Evolutionary conservation across 2,329 filamentous ascomycete genomes (phyloP), one percentile per base, ranked within the genome.

Genomic region (Clarireedia sp.): DNA sequence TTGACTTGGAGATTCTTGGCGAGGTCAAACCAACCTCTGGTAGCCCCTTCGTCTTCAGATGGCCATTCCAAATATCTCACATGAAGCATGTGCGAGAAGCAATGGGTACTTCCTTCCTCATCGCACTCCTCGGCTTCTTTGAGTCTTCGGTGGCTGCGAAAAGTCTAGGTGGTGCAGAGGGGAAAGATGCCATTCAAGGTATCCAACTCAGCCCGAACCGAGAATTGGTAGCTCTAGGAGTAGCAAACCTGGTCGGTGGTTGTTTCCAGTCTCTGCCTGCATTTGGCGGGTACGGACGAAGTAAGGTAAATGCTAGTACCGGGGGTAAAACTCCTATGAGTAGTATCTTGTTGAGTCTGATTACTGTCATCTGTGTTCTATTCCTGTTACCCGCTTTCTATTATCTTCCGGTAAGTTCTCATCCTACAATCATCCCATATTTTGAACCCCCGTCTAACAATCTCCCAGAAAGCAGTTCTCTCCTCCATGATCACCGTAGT

Each of bases 141-240:
- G 94, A 99, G 71, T 96, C 90, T 2, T 96, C 90, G 0, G 90
- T 99, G 12, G 94, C 94, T 1, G 94, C 94, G 37, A 97, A 97
- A 72, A 92, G 89, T 59, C 74, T 99, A 2, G 87, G 87, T 14
- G 75, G 75, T 48, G 76, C 75, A 6, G 81, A 75, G 55, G 70
- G 68, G 10, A 73, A 81, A 43, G 81, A 86, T 60, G 82, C 82
- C 9, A 85, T 96, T 33, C 81, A 88, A 57, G 87, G 84, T 33
- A 89, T 96, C 68, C 82, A 87, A 51, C 77, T 96, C 43, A 96
- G 90, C 67, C 82, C 94, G 1, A 99, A 99, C 68, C 80, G 94
- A 48, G 94, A 99, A 69, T 83, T 99, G 62, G 89, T 97, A 50
- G 92, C 94, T 0, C 77, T 99, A 0, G 94, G 94, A 1, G 80